Evolutionary conservation across 2,329 filamentous ascomycete species (phyloP).

Genomic region (Trichoderma sp.): DNA sequence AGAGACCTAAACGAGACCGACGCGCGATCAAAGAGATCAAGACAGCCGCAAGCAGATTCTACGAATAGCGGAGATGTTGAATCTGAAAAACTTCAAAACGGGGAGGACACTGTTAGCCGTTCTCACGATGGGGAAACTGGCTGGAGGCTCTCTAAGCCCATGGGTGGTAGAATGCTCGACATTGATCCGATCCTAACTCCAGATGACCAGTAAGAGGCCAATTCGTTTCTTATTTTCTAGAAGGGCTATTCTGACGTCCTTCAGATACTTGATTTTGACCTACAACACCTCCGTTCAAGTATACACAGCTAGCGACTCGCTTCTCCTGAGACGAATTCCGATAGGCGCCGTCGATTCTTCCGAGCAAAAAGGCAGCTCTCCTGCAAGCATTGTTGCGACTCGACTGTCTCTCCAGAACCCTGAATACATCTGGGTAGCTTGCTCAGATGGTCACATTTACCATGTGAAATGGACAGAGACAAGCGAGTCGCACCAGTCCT

Average conservation of each 20-base stretch:
- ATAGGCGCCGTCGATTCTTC: constrained; percentile 44
- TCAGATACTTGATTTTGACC: constrained; percentile 73
- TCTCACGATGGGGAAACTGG: constrained; percentile 42
- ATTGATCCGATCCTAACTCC: constrained; percentile 65
- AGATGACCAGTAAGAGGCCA: constrained; percentile 60
- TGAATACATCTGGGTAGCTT: constrained; percentile 63
- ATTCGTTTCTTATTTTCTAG: not conserved
- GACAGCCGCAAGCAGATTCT: constrained; percentile 13
- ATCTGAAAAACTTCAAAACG: constrained; percentile 8
- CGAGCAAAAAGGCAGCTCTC: constrained; percentile 33
- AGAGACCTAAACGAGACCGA: constrained; percentile 49
- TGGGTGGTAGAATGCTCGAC: constrained; percentile 67
- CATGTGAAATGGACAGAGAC: constrained; percentile 62
- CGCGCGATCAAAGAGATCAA: constrained; percentile 47
- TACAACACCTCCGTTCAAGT: constrained; percentile 77
- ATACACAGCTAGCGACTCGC: constrained; percentile 79
- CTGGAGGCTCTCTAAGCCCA: constrained; percentile 66
- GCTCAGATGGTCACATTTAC: constrained; percentile 61
- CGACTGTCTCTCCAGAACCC: constrained; percentile 45
- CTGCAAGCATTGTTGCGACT: constrained; percentile 49
- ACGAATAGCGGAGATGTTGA: constrained; percentile 4
- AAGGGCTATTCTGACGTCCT: constrained; percentile 29
- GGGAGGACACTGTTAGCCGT: constrained; percentile 36
- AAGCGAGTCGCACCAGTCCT: constrained; percentile 44
- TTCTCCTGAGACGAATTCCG: constrained; percentile 73